A percentile compares a stretch with the other conserved stretches of the same genome.
Conservation (phyloP, 192 early-diverging fungal species). For the Pilaira anomala region DNA sequence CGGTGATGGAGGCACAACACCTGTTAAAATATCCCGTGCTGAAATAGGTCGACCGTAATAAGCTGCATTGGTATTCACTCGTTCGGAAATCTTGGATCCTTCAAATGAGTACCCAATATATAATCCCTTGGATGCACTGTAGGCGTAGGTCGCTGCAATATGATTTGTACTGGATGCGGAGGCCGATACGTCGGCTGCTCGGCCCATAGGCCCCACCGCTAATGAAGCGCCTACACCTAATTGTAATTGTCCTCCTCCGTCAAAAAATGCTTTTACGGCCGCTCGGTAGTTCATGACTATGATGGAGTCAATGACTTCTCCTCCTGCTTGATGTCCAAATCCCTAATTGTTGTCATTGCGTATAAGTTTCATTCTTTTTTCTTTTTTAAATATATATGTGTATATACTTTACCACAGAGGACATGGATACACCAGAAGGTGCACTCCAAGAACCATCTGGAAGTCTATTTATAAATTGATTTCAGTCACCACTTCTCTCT, state of each 20-base stretch:
- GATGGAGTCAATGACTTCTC: constrained; percentile 23
- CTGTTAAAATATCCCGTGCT: constrained; percentile 22
- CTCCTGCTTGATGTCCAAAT: constrained; percentile 24
- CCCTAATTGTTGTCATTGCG: constrained; percentile 12
- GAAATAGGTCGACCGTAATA: constrained; percentile 26
- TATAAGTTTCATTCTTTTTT: neutral
- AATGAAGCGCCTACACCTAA: constrained; percentile 23
- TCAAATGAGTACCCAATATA: constrained; percentile 30
- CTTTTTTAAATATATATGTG: neutral
- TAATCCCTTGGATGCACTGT: constrained; percentile 24
- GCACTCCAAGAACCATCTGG: constrained; percentile 20
- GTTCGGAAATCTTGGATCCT: constrained; percentile 25
- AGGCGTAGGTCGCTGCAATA: constrained; percentile 28
- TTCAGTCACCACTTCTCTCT: neutral
- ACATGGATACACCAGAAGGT: constrained; percentile 28
- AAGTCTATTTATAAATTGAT: no score
- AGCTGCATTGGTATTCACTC: constrained; percentile 12
- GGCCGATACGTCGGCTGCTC: constrained; percentile 22
- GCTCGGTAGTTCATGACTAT: constrained; percentile 32
- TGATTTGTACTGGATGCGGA: constrained; percentile 2
- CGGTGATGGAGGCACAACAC: constrained; percentile 59
- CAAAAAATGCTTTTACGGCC: constrained; percentile 30
- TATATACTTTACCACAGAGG: constrained; percentile 16
- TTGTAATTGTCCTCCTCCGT: constrained; percentile 29
- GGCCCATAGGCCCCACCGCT: constrained; percentile 21